Base-by-base conservation (phyloP, 2,329 filamentous ascomycete species). In the Beauveria medogensis region DNA sequence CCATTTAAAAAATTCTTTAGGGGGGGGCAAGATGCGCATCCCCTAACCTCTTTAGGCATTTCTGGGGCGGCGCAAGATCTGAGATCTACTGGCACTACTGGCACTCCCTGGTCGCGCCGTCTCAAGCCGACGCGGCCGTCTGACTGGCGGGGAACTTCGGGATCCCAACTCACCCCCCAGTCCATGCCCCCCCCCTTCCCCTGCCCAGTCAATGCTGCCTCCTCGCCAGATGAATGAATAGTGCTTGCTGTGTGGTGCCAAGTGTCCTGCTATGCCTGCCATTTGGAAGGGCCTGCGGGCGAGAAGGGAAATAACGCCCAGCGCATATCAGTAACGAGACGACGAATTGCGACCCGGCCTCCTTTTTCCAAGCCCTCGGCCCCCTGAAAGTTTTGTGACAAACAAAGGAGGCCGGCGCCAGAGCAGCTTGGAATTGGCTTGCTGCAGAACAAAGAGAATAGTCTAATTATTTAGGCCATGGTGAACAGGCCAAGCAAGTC, bases 81-180 rank as follows among this genome's bases (percentile, higher is more conserved):
- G 62, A 72, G 70, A 72, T 72, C 70, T 70, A 65, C 66, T 67
- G 44, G 62, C 67, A 67, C 69, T 59, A 59, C 67, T 70, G 70
- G 63, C 68, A 58, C 55, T 50, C 55, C 55, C 55, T 50, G 44
- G 55, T 58, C 55, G 55, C 22, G 30, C 46, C 55, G 55, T 50
- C 55, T 34, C 44, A 58, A 58, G 34, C 59, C 58, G 61, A 55
- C 62, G 55, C 55, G 12, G 20, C 55, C 47, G 44, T 59, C 47
- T 59, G 55, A 58, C 44, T 58, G 55, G 55, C 55, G 55, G 55
- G 55, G 55, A 63, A 63, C 61, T 61, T 69, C 69, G 68, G 69
- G 65, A 66, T 68, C 68, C 68, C 63, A 64, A 71, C 40, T 22
- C 28, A 48, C 14, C 30, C 44, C 55, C 30, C n/a, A 18, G 40